A percentile compares a stretch with the other conserved stretches of the same genome.
Evolutionary conservation across 2,329 filamentous ascomycete species (phyloP).

Genomic region (Peltaster fructicola): DNA sequence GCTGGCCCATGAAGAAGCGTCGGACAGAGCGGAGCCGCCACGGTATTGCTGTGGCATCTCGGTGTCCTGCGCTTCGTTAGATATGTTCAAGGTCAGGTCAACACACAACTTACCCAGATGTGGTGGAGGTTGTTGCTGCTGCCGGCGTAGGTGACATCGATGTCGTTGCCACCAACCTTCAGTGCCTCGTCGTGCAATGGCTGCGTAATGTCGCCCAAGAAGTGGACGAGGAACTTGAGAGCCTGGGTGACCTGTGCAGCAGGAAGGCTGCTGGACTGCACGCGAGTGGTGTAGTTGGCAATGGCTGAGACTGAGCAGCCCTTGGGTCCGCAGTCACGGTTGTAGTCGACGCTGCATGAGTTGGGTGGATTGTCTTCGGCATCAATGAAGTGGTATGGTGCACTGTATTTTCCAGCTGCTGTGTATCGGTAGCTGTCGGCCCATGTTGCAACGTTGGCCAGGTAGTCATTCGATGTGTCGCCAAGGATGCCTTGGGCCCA

Average conservation of each 20-base stretch:
- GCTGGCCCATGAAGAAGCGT: constrained; percentile 22
- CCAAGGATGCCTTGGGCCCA: constrained; percentile 29
- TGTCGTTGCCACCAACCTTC: constrained; percentile 26
- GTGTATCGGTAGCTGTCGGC: constrained; percentile 34
- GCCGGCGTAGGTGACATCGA: constrained; percentile 27
- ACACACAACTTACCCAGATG: no score
- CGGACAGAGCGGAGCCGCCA: constrained; percentile 22
- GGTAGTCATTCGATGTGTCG: constrained; percentile 27
- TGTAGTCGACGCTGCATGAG: constrained; percentile 30
- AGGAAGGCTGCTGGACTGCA: constrained; percentile 15
- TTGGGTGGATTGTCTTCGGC: constrained; percentile 29
- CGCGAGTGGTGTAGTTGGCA: constrained; percentile 31
- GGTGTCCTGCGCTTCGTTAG: no score
- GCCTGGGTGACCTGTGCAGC: constrained; percentile 22
- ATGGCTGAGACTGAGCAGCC: constrained; percentile 37
- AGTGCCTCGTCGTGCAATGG: constrained; percentile 42
- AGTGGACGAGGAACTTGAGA: constrained; percentile 33
- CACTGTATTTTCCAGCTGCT: constrained; percentile 29
- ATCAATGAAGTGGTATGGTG: constrained; percentile 35
- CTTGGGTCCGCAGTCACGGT: constrained; percentile 32
- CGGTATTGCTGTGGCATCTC: constrained; percentile 25
- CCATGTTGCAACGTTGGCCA: constrained; percentile 36
- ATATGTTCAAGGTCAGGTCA: no score
- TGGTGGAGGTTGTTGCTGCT: constrained; percentile 25
- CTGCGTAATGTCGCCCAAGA: constrained; percentile 45